phyloP scores from a whole-genome alignment of 1,284 basidiomycete genomes.

The Ustilago nuda region DNA sequence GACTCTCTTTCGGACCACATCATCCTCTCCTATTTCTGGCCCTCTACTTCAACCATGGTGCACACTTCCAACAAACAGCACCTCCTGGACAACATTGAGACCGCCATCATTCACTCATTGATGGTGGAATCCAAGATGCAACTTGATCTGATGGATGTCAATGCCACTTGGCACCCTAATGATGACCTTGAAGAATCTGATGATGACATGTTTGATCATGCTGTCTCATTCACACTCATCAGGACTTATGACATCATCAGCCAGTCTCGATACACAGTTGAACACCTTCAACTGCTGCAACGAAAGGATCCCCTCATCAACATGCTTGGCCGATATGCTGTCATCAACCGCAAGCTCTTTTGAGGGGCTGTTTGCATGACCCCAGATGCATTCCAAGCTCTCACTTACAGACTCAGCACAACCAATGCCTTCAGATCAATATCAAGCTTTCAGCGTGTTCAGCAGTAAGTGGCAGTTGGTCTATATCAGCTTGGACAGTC shows the following conservation, averaged over 20 bases:
- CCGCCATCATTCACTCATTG: background rate
- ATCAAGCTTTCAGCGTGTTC: background rate
- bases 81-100: background rate
- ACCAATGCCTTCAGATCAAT: background rate
- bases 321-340: background rate
- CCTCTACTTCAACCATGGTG: background rate
- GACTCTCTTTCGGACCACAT: too few relatives aligned
- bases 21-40: too few relatives aligned
- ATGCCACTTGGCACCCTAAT: background rate
- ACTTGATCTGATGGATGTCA: background rate
- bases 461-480: background rate
- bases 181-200: background rate
- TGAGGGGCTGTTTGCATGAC: background rate
- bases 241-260: background rate
- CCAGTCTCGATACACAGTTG: background rate
- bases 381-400: background rate
- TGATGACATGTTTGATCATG: background rate
- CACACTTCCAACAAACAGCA: background rate
- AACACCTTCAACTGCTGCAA: background rate
- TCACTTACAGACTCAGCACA: background rate
- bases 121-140: background rate
- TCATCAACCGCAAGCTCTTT: background rate
- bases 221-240: background rate
- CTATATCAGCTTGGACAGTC: background rate
- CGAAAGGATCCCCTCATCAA: background rate